Percentiles rank a stretch among this genome's conserved stretches.
phyloP scores from a whole-genome alignment of 2,329 filamentous ascomycete species.

The Ciborinia camelliae region DNA sequence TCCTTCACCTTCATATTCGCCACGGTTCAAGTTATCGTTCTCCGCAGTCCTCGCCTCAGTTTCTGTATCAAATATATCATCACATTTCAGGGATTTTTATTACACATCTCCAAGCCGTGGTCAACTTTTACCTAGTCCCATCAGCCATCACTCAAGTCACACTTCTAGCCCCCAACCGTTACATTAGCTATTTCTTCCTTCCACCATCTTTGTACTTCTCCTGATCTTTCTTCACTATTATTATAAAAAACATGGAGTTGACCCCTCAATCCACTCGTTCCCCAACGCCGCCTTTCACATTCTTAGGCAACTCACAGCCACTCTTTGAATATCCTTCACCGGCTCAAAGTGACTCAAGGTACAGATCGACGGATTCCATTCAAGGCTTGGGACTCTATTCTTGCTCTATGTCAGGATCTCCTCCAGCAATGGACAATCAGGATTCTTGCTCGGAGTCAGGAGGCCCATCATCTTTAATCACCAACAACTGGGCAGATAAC shows the following conservation, averaged over 20 bases:
- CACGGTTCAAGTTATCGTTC: not conserved
- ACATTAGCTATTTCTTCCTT: constrained; percentile 13
- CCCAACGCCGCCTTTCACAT: constrained; percentile 34
- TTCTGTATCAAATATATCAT: constrained; percentile 17
- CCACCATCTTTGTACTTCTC: constrained; percentile 20
- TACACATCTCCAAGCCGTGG: constrained; percentile 7
- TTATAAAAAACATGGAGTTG: constrained; percentile 34
- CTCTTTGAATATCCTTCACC: constrained; percentile 39
- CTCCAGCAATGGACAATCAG: constrained; percentile 28
- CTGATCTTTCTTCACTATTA: constrained; percentile 22
- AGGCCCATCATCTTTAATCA: constrained; percentile 26
- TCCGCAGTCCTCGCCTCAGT: constrained; percentile 14
- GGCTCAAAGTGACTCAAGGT: constrained; percentile 36
- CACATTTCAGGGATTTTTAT: constrained; percentile 14
- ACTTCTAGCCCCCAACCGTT: constrained; percentile 21
- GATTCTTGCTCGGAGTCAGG: constrained; percentile 25
- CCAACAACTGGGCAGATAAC: constrained; percentile 32
- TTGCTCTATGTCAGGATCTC: constrained; percentile 32
- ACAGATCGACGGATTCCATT: constrained; percentile 32
- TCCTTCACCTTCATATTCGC: constrained; percentile 5
- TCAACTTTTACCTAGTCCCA: not conserved
- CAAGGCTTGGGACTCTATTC: constrained; percentile 36
- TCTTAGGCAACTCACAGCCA: constrained; percentile 32
- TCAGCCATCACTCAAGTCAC: constrained; percentile 2
- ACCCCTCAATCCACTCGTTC: constrained; percentile 37